These are phyloP conservation scores for Scheffersomyces parashehatae DNA, from an alignment of 1,139 yeast species.

Conservation along the genomic window DNA sequence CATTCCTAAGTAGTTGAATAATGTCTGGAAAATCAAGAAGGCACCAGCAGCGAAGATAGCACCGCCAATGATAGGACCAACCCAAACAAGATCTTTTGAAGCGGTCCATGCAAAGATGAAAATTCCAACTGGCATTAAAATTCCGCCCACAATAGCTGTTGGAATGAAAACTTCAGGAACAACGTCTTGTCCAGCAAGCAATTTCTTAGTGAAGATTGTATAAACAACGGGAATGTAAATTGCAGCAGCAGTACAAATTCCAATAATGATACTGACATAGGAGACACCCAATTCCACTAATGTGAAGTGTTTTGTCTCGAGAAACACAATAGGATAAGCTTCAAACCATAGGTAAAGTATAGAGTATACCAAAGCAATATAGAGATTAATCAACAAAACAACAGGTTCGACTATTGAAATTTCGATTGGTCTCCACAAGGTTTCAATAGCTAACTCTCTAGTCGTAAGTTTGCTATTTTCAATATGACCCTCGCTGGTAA, in stretches of 20 bases:
- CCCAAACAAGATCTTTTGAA: conserved; percentile 39
- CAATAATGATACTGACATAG: conserved; percentile 46
- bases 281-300: conserved; percentile 49
- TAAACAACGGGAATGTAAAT: conserved; percentile 24
- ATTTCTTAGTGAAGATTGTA: conserved; percentile 23
- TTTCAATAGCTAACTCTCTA: conserved; percentile 30
- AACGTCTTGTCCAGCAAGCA: conserved; percentile 22
- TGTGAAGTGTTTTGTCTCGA: conserved; percentile 47
- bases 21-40: conserved; percentile 43
- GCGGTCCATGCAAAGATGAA: conserved; percentile 56
- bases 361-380: conserved; percentile 56
- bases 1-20: conserved; percentile 35
- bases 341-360: conserved; percentile 60
- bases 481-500: conserved; percentile 30
- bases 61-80: conserved; percentile 45
- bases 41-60: conserved; percentile 37
- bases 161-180: conserved; percentile 46
- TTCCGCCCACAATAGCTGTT: conserved; percentile 43
- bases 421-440: conserved; percentile 52
- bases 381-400: conserved; percentile 47
- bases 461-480: conserved; percentile 20
- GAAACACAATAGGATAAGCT: conserved; percentile 59
- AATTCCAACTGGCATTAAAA: conserved; percentile 44
- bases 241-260: conserved; percentile 32
- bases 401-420: conserved; percentile 46